These are phyloP conservation scores for Dactylellina cionopaga DNA, from an alignment of 2,329 filamentous ascomycete genomes.

Conservation along the genomic window DNA sequence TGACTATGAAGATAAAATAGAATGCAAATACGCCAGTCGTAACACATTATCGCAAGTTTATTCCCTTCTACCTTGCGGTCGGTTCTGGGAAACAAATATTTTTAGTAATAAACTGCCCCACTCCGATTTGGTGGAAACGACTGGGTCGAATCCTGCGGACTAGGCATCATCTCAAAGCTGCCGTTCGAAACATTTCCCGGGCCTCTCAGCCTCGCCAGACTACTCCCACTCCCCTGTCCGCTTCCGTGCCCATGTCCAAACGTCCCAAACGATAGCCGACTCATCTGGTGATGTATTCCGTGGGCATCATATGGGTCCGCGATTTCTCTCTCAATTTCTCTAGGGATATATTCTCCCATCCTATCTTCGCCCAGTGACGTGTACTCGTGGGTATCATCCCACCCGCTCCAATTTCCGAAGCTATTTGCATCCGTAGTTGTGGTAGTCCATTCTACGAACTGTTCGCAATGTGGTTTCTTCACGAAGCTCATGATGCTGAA, in stretches of 20 bases:
- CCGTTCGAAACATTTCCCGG: slow-evolving; percentile 23
- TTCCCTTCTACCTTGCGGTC: too few relatives aligned
- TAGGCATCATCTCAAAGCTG: slow-evolving; percentile 13
- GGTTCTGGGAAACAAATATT: background rate
- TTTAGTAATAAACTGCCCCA: slow-evolving; percentile 13
- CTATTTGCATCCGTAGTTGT: slow-evolving; percentile 14
- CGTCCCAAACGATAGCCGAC: slow-evolving; percentile 39
- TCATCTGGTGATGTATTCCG: slow-evolving; percentile 38
- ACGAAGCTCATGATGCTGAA: slow-evolving; percentile 49
- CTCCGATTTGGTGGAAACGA: slow-evolving; percentile 7
- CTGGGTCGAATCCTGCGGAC: background rate
- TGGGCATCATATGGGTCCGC: slow-evolving; percentile 19
- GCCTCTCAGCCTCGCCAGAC: slow-evolving; percentile 6
- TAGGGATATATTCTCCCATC: slow-evolving; percentile 7
- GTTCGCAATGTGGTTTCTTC: slow-evolving; percentile 50
- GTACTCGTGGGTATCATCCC: slow-evolving; percentile 50
- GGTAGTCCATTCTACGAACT: slow-evolving; percentile 38
- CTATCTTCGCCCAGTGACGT: slow-evolving; percentile 7
- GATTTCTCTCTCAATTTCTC: slow-evolving; percentile 10
- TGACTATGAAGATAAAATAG: too few relatives aligned
- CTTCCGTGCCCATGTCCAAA: too few relatives aligned
- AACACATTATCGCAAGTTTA: too few relatives aligned
- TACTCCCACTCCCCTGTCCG: background rate
- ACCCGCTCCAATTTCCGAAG: slow-evolving; percentile 50
- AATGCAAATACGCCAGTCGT: too few relatives aligned